phyloP scores from a whole-genome alignment of 805 yeast genomes.

The Tetrapisispora arboricola region DNA sequence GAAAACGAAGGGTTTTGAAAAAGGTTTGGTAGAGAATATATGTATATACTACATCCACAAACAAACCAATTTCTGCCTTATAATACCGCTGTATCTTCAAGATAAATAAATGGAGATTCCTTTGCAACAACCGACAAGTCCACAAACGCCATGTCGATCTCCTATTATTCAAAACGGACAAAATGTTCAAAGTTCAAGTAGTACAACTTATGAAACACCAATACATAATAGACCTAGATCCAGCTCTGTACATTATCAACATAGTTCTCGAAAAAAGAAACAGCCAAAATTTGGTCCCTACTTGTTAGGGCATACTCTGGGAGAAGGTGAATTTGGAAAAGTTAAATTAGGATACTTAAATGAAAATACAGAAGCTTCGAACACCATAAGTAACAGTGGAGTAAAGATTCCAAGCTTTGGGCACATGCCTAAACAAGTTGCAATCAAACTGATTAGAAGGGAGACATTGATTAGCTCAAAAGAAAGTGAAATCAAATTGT shows the following conservation, averaged over 20 bases:
- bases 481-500: slow-evolving; percentile 78
- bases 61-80: background rate
- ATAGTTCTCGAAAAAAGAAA: slow-evolving; percentile 31
- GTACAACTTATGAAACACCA: background rate
- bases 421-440: slow-evolving; percentile 62
- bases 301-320: slow-evolving; percentile 82
- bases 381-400: slow-evolving; percentile 5
- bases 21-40: too few species aligned
- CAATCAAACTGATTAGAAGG: slow-evolving; percentile 82
- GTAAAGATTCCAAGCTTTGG: background rate
- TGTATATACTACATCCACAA: too few species aligned
- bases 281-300: slow-evolving; percentile 85
- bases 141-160: background rate
- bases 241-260: slow-evolving; percentile 2
- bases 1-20: too few species aligned
- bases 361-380: slow-evolving; percentile 27
- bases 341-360: slow-evolving; percentile 97
- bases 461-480: slow-evolving; percentile 68
- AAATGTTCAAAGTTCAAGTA: too few species aligned
- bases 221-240: background rate
- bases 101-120: background rate
- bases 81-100: background rate
- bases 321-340: slow-evolving; percentile 98
- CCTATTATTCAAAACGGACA: background rate
- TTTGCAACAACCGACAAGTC: background rate